phyloP scores from a whole-genome alignment of 495 filamentous ascomycete species.

The Aspergillus nanangensis region DNA sequence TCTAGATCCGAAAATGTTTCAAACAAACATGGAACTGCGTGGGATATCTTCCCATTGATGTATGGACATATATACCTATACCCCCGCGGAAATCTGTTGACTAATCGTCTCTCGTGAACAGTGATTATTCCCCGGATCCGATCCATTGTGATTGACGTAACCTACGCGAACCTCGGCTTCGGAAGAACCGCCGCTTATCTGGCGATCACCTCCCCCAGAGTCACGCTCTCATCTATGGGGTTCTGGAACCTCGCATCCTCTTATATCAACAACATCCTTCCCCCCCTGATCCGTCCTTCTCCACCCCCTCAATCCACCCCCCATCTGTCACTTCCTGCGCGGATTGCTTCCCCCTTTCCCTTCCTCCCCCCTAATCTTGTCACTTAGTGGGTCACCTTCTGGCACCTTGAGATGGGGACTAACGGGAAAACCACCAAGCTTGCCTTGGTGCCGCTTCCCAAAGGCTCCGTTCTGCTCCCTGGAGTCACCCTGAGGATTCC shows the following conservation, averaged over 20 bases:
- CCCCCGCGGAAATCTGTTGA: no score
- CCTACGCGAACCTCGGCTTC: conserved; percentile 38
- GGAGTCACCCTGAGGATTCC: conserved; percentile 74
- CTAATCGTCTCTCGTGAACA: no score
- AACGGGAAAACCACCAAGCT: conserved; percentile 49
- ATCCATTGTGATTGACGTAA: conserved; percentile 10
- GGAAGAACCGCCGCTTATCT: conserved; percentile 29
- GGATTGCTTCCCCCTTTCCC: neutral
- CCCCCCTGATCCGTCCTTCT: neutral
- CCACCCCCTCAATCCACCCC: neutral
- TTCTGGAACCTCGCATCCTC: conserved; percentile 31
- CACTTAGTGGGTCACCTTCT: neutral
- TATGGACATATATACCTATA: no score
- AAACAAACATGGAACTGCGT: no score
- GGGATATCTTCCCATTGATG: no score
- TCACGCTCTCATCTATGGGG: conserved; percentile 20
- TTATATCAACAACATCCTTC: no score
- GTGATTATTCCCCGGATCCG: neutral
- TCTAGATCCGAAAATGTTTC: no score
- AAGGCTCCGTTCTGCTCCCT: conserved; percentile 72
- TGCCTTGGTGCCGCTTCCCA: conserved; percentile 71
- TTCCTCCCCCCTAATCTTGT: neutral
- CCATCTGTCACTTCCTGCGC: neutral
- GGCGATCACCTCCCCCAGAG: conserved; percentile 33
- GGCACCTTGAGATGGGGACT: conserved; percentile 33